These are phyloP conservation scores for Chernovozyma sophiae-reginae DNA, from an alignment of 1,139 yeast species.

Conservation along the genomic window DNA sequence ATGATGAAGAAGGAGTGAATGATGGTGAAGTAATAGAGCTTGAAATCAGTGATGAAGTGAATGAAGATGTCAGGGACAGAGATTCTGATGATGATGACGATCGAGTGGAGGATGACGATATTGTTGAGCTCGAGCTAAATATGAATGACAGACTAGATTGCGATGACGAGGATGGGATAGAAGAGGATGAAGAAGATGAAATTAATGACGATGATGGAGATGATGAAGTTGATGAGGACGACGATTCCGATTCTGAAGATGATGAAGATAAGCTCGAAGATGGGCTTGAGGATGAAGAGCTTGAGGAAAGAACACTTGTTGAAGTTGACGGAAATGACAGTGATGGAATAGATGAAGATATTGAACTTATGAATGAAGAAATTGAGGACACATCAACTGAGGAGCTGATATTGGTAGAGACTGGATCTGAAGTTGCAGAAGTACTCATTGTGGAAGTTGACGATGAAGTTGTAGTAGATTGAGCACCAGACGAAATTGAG, in stretches of 20 bases:
- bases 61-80: slow-evolving; percentile 7
- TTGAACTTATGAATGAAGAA: too few relatives aligned
- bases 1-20: slow-evolving; percentile 3
- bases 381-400: too few relatives aligned
- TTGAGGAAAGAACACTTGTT: not conserved
- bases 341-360: not conserved
- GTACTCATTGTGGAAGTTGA: too few relatives aligned
- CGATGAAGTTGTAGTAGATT: not conserved
- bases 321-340: not conserved
- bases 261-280: slow-evolving; percentile 19
- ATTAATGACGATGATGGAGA: slow-evolving; percentile 4
- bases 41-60: not conserved
- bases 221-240: slow-evolving; percentile 7
- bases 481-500: not conserved
- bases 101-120: slow-evolving; percentile 17
- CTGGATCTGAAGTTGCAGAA: too few relatives aligned
- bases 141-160: slow-evolving; percentile 3
- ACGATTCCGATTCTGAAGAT: slow-evolving; percentile 11
- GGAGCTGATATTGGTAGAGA: too few relatives aligned
- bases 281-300: slow-evolving; percentile 2
- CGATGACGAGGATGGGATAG: slow-evolving; percentile 6
- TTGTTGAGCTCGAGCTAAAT: slow-evolving; percentile 8
- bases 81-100: slow-evolving; percentile 16
- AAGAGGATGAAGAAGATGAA: slow-evolving; percentile 3
- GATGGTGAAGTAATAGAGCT: slow-evolving; percentile 7